Base-by-base conservation (phyloP, 2,329 filamentous ascomycete species). In the Beauveria rudraprayagi region DNA sequence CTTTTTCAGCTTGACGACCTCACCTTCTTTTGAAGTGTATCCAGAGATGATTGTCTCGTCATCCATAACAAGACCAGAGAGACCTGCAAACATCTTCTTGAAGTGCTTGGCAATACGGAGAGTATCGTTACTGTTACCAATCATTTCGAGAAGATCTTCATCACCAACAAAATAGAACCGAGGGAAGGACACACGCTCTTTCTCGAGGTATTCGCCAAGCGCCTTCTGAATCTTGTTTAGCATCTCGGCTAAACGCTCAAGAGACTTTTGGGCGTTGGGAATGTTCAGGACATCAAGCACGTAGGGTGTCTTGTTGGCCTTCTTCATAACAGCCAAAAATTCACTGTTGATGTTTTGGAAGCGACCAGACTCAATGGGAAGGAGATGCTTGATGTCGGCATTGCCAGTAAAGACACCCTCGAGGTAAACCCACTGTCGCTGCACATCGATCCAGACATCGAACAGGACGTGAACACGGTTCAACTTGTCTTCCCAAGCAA, bases 401-500 rank as follows among this genome's bases (percentile, higher is more conserved):
- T 99, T 99, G 62, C 94, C 94, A 1, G 93, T 97, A 72, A 99
- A 99, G 40, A 99, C 94, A 66, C 94, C 94, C 76, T 99, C 95
- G 5, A 99, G 84, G 73, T 99, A 99, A 8, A 99, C 94, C 94
- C 94, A 99, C 77, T 99, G 94, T 64, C 95, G 89, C 74, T 99
- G 94, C n/a, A 99, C 95, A 75, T 99, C 95, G 68, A 99, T 99
- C 95, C 95, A 99, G 17, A 99, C 92, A 73, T 99, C 94, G 70
- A 99, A 99, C 10, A 99, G 83, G 17, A 99, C 91, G 71, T 99
- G 94, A 2, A 99, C 92, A 51, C 94, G 87, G 73, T 97, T 99
- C 28, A 99, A 83, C 73, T 96, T 96, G 76, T 99, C 95, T 75
- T 99, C 95, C 94, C 94, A 99, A 1, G 89, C 85, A 1, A 92